Evolutionary conservation across 2,329 filamentous ascomycete genomes (phyloP), one percentile per base, ranked within the genome.

Genomic region (Penicillium italicum): DNA sequence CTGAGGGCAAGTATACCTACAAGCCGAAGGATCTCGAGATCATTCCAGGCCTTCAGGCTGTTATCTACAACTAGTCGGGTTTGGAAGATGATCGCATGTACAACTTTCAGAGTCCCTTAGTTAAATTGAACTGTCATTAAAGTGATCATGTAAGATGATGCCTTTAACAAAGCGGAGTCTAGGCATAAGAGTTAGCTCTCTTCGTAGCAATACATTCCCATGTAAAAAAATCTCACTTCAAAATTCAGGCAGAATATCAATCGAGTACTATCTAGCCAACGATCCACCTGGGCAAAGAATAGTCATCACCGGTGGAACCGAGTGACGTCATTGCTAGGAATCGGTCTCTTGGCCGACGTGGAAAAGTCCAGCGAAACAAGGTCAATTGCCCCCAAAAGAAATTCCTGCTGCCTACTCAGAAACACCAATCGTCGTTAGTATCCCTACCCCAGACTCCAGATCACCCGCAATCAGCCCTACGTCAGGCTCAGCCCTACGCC

Each of bases 1-100:
- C 63, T 11, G 69, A 74, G 49, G 74, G 76, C 0, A 74, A 73
- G 56, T 77, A 72, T 45, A 65, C 61, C 9, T 70, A 69, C 36
- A 59, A 55, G 36, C 53, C 59, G 45, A 74, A 76, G 61, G 74
- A 76, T 44, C 56, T 76, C 34, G 72, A 77, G 62, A 75, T 78
- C 18, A 48, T 77, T 24, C 75, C 74, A 5, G 76, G 76, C 1
- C 57, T 78, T 52, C 53, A 72, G 33, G 76, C 75, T 31, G 67
- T 68, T 51, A 65, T 77, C 9, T 74, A 77, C 51, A 77, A 69
- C 33, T 69, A 66, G 54, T 20, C 5, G 1, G 12, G 26, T 31
- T 10, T 22, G 4, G 16, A 12, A 14, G 14, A 14, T 20, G 14
- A 34, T 43, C 3, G 3, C 20, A 24, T 42, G 14, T 9, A 44